Conservation (phyloP, 176 grass and related monocot species). For the Aegilops longissima region DNA sequence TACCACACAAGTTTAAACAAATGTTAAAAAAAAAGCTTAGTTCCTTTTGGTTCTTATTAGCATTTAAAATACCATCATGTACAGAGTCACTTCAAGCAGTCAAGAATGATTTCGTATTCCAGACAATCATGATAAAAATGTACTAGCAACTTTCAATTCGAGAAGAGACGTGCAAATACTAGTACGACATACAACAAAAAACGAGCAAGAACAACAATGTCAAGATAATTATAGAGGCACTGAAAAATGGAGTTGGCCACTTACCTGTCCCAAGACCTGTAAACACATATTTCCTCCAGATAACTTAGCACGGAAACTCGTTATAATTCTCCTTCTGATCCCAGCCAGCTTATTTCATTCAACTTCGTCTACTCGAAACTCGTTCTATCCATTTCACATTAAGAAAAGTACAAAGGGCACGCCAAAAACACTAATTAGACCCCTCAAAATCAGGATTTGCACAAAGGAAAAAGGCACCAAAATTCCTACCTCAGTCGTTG, state of each 20-base stretch:
- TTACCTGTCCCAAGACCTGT: not conserved
- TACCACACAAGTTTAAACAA: not conserved
- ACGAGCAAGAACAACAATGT: not conserved
- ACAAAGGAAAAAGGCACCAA: too few relatives aligned
- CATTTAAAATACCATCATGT: not conserved
- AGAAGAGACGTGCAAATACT: not conserved
- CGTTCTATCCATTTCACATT: too few relatives aligned
- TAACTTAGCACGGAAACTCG: too few relatives aligned
- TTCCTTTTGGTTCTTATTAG: not conserved
- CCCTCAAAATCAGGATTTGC: too few relatives aligned
- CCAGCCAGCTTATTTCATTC: too few relatives aligned
- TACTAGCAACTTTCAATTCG: not conserved
- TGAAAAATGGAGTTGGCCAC: not conserved
- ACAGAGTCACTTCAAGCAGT: not conserved
- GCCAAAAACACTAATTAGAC: too few relatives aligned
- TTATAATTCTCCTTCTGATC: too few relatives aligned
- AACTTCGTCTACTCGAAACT: too few relatives aligned
- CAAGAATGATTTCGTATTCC: not conserved
- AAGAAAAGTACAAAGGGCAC: too few relatives aligned
- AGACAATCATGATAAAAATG: not conserved
- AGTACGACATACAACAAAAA: not conserved
- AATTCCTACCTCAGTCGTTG: too few relatives aligned
- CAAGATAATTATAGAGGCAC: not conserved
- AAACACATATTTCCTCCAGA: too few relatives aligned
- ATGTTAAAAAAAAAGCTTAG: not conserved